Evolutionary conservation across 768 basidiomycete species (phyloP).

Genomic region (Termitomyces sp.): DNA sequence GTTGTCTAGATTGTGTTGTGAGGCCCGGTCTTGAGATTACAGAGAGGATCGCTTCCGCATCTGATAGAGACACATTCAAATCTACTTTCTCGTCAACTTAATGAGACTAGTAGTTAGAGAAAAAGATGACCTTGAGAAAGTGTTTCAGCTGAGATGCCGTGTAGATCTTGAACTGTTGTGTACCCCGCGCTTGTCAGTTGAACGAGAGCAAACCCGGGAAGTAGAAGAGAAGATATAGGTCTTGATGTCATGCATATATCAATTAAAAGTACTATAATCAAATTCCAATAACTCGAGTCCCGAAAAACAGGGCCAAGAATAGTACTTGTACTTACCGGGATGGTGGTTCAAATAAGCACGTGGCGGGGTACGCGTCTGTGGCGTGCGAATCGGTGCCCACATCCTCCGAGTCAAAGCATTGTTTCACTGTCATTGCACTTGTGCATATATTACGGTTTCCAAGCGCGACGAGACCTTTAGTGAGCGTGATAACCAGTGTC

Average conservation of each 20-base stretch:
- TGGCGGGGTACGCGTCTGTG: conserved; percentile 13
- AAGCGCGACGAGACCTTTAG: background rate
- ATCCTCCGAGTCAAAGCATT: too few species aligned
- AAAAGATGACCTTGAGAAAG: conserved; percentile 42
- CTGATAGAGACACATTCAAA: conserved; percentile 39
- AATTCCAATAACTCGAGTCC: background rate
- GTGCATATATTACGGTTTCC: background rate
- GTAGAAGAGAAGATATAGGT: conserved; percentile 40
- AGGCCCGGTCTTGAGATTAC: conserved; percentile 28
- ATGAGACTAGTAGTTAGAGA: background rate
- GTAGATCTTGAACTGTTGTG: conserved; percentile 50
- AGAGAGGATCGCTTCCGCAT: conserved; percentile 42
- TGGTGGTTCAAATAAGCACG: background rate
- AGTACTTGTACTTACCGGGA: background rate
- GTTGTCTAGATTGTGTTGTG: conserved; percentile 14
- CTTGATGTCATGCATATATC: conserved; percentile 19
- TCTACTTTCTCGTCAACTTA: conserved; percentile 30
- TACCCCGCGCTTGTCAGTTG: conserved; percentile 52
- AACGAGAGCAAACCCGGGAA: conserved; percentile 40
- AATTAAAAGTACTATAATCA: background rate
- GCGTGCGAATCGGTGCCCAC: conserved; percentile 9
- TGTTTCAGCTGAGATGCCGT: conserved; percentile 33
- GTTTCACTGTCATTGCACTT: too few species aligned
- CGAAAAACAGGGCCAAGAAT: background rate
- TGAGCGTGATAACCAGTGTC: background rate